Percentiles rank a stretch among this genome's conserved stretches.
phyloP scores from a whole-genome alignment of 2,329 filamentous ascomycete genomes.

The Clarireedia sp. region DNA sequence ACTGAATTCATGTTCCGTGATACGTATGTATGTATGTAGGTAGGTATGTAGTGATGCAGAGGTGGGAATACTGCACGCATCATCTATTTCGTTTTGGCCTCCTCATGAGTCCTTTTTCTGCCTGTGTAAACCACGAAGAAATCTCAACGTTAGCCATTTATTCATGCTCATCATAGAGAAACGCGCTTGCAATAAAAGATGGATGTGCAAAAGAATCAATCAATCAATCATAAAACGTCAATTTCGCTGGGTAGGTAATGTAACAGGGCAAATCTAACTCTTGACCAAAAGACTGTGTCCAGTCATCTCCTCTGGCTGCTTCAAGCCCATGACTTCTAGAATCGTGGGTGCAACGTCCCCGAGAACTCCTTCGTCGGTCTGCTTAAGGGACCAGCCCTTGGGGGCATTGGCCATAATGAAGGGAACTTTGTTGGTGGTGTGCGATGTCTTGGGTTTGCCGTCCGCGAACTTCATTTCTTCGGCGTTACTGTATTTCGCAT shows the following conservation, averaged over 20 bases:
- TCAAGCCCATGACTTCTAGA: constrained; percentile 81
- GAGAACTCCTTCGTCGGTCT: constrained; percentile 65
- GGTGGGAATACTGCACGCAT: background rate
- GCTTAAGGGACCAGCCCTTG: constrained; percentile 75
- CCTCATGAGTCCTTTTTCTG: constrained; percentile 27
- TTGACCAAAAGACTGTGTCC: constrained; percentile 77
- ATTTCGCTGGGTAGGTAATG: constrained; percentile 7
- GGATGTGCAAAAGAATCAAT: background rate
- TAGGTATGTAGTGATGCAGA: background rate
- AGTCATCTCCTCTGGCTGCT: constrained; percentile 87
- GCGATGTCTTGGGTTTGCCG: constrained; percentile 93
- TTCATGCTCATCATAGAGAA: constrained; percentile 3
- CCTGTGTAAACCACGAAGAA: constrained; percentile 15
- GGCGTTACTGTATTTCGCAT: constrained; percentile 53
- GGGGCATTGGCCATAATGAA: constrained; percentile 98
- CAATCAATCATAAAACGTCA: background rate
- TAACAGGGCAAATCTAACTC: constrained; percentile 34
- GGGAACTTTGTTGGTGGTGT: constrained; percentile 96
- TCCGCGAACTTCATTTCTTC: constrained; percentile 98
- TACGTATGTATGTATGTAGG: background rate
- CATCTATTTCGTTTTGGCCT: constrained; percentile 8
- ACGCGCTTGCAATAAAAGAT: background rate
- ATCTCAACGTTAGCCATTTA: constrained; percentile 14
- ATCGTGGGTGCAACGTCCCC: constrained; percentile 96
- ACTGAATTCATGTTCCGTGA: background rate